phyloP scores from a whole-genome alignment of 2,329 filamentous ascomycete genomes.

The Lasiodiplodia theobromae region DNA sequence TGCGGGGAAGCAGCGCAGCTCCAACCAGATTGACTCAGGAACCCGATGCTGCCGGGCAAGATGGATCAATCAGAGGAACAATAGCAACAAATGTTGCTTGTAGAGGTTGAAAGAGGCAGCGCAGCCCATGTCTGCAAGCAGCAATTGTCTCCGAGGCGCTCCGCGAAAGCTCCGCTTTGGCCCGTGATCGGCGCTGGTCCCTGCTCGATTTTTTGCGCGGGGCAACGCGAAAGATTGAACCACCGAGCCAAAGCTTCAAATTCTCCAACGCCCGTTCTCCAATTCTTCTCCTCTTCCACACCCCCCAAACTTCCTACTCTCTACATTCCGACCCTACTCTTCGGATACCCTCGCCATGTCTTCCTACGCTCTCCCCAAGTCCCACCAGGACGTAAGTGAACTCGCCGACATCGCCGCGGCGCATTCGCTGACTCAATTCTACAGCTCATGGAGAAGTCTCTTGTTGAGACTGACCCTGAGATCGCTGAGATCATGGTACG shows the following conservation, averaged over 20 bases:
- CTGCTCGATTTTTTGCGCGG: slow-evolving; percentile 28
- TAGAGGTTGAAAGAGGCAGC: slow-evolving; percentile 17
- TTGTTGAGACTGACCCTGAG: slow-evolving; percentile 90
- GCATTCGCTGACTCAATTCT: slow-evolving; percentile 45
- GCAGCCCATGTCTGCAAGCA: slow-evolving; percentile 23
- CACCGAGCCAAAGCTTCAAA: slow-evolving; percentile 24
- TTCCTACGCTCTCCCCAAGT: slow-evolving; percentile 69
- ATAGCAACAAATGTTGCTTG: not conserved
- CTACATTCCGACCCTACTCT: not conserved
- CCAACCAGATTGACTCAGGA: slow-evolving; percentile 18
- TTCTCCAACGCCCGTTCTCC: slow-evolving; percentile 15
- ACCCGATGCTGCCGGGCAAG: slow-evolving; percentile 17
- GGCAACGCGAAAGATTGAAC: slow-evolving; percentile 25
- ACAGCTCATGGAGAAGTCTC: slow-evolving; percentile 94
- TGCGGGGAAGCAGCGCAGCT: slow-evolving; percentile 11
- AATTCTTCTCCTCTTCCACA: not conserved
- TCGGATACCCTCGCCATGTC: slow-evolving; percentile 39
- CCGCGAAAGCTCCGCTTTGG: slow-evolving; percentile 26
- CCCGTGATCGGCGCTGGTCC: slow-evolving; percentile 23
- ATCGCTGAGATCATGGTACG: slow-evolving; percentile 94
- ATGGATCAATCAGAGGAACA: slow-evolving; percentile 2
- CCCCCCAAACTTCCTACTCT: not conserved
- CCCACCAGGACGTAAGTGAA: slow-evolving; percentile 68
- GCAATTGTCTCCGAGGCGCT: slow-evolving; percentile 24
- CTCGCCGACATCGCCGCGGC: slow-evolving; percentile 32